Percentiles rank a stretch among this genome's conserved stretches.
These are phyloP conservation scores for Melanomma pulvis-pyrius DNA, from an alignment of 495 filamentous ascomycete species.

Conservation along the genomic window DNA sequence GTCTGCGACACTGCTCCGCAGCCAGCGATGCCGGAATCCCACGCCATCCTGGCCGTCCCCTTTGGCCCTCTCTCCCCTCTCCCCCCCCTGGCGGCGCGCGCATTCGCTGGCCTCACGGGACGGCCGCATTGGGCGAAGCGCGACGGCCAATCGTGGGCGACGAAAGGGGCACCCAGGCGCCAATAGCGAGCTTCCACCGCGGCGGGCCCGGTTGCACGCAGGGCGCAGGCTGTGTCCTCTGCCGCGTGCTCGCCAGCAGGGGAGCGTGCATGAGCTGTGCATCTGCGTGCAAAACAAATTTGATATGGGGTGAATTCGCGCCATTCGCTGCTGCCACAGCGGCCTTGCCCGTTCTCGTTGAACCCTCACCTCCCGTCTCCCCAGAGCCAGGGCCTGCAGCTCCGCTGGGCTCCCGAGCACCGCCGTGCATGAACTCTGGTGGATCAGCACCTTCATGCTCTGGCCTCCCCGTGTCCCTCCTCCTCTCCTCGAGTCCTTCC, in stretches of 20 bases:
- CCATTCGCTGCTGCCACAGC: constrained; percentile 8
- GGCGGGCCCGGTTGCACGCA: constrained; percentile 21
- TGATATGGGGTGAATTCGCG: constrained; percentile 26
- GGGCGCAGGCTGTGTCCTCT: background rate
- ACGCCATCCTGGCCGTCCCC: too few species aligned
- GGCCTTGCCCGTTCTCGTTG: constrained; percentile 12
- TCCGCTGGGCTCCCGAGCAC: constrained; percentile 8
- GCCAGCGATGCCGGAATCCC: background rate
- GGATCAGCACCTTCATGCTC: constrained; percentile 31
- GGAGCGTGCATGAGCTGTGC: constrained; percentile 22
- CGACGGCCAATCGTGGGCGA: constrained; percentile 2
- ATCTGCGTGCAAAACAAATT: constrained; percentile 29
- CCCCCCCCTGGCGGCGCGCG: background rate
- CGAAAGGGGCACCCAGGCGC: constrained; percentile 7
- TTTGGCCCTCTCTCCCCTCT: too few species aligned
- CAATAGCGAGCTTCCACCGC: constrained; percentile 28
- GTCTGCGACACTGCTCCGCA: background rate
- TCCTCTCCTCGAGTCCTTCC: constrained; percentile 13
- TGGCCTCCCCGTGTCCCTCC: constrained; percentile 3
- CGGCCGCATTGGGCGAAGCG: constrained; percentile 9
- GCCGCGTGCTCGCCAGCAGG: constrained; percentile 18
- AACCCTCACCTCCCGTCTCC: constrained; percentile 7
- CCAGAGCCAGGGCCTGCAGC: constrained; percentile 22
- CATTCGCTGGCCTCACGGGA: constrained; percentile 18
- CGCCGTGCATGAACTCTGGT: constrained; percentile 28